Base-by-base conservation (phyloP, 2,329 filamentous ascomycete genomes). In the Diaporthe sp. region DNA sequence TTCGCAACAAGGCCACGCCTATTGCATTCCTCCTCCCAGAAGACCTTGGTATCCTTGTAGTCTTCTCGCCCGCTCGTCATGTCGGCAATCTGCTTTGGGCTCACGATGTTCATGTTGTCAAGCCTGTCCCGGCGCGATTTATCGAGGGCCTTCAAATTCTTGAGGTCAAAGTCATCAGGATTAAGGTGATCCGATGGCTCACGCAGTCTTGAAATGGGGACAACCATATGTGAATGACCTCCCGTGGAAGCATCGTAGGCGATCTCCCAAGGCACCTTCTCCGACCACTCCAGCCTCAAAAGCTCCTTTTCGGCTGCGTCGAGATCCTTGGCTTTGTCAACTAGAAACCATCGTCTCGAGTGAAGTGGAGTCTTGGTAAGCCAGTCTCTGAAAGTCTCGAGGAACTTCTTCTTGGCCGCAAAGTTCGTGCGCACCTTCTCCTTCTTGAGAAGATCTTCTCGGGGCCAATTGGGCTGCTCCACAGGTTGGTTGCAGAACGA, bases 11-110 rank as follows among this genome's bases (percentile, higher is more conserved):
- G 73, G 25, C 76, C 76, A 10, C 53, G 76, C 10, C 76, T 71
- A 28, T 47, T 58, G 51, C 73, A 77, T 42, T 77, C 73, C n/a
- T 71, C 73, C 47, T 71, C 53, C 76, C 70, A 77, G 31, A 75
- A 65, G 31, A 25, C 25, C 57, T 75, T 77, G 12, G 51, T 58
- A 49, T 63, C 63, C 55, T 53, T 73, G 37, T 25, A 65, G 8
- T 53, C 71, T 1, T 57, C 13, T 49, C 31, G 47, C 10, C 13
- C 39, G 7, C 8, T 60, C 6, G 22, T 17, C 22, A 68, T 71
- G 34, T 31, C 55, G 6, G 10, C 57, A 17, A 39, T 9, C 2
- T 22, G 34, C 2, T 42, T 17, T 7, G 49, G 25, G 20, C 68
- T 39, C 28, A 6, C 31, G 4, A 5, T 44, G 20, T 17, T 58